These are phyloP conservation scores for Taiwanofungus camphoratus DNA, from an alignment of 1,284 basidiomycete species.

Conservation along the genomic window DNA sequence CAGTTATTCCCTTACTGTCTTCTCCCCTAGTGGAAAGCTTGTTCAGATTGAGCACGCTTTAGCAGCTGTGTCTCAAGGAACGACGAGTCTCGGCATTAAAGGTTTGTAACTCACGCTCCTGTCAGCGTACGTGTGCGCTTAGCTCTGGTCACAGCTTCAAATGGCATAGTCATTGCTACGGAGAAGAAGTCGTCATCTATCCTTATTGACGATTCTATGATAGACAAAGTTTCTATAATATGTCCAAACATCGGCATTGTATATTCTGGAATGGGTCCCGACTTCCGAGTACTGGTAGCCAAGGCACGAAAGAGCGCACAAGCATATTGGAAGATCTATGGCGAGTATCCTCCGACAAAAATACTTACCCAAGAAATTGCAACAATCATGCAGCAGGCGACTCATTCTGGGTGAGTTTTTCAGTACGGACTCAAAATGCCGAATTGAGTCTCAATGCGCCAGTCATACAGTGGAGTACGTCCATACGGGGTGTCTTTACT, in stretches of 20 bases:
- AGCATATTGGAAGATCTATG: slow-evolving; percentile 99
- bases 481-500: slow-evolving; percentile 97
- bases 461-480: slow-evolving; percentile 84
- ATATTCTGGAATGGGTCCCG: slow-evolving; percentile 99
- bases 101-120: slow-evolving; percentile 42
- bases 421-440: slow-evolving; percentile 6
- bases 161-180: slow-evolving; percentile 98
- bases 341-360: slow-evolving; percentile 97
- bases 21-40: slow-evolving; percentile 97
- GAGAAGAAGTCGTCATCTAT: slow-evolving; percentile 99
- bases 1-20: slow-evolving; percentile 98
- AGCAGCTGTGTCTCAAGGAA: slow-evolving; percentile 94
- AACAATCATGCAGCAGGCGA: slow-evolving; percentile 98
- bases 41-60: slow-evolving; percentile 99
- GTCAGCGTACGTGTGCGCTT: slow-evolving; percentile 2
- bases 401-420: slow-evolving; percentile 85
- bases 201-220: slow-evolving; percentile 94
- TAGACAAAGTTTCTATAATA: slow-evolving; percentile 94
- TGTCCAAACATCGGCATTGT: slow-evolving; percentile 99
- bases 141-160: slow-evolving; percentile 66
- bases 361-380: slow-evolving; percentile 97
- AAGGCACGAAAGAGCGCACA: slow-evolving; percentile 97
- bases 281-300: slow-evolving; percentile 91
- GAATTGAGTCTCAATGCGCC: neutral
- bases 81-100: slow-evolving; percentile 97